phyloP scores from a whole-genome alignment of 2,329 filamentous ascomycete genomes.

The Rhinocladiella similis region DNA sequence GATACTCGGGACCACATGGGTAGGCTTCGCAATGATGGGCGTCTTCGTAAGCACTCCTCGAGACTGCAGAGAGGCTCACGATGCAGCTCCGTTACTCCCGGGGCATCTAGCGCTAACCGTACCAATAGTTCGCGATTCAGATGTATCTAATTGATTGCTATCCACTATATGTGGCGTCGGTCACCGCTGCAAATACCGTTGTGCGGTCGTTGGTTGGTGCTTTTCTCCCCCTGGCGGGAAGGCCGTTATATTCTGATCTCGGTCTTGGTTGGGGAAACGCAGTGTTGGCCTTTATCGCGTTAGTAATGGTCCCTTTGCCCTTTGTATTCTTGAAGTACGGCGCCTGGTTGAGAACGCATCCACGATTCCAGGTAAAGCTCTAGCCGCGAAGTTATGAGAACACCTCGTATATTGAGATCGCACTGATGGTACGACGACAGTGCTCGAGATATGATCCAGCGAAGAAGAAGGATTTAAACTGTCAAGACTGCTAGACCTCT shows the following conservation, averaged over 20 bases:
- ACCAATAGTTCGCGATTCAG: constrained; percentile 30
- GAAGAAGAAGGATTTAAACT: no score
- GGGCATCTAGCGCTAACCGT: background rate
- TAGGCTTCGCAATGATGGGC: constrained; percentile 41
- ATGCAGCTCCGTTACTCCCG: background rate
- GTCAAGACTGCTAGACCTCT: no score
- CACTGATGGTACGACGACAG: no score
- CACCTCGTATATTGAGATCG: no score
- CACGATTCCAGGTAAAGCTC: constrained; percentile 8
- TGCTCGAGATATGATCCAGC: no score
- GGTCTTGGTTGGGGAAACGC: constrained; percentile 44
- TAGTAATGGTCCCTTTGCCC: constrained; percentile 31
- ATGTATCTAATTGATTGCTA: constrained; percentile 40
- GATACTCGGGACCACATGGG: constrained; percentile 41
- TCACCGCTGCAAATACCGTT: constrained; percentile 49
- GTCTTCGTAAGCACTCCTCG: constrained; percentile 9
- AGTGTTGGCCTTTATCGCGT: constrained; percentile 42
- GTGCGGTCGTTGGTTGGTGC: constrained; percentile 48
- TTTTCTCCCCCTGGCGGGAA: constrained; percentile 51
- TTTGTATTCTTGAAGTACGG: constrained; percentile 9
- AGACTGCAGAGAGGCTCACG: background rate
- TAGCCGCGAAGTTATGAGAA: background rate
- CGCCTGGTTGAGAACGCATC: constrained; percentile 7
- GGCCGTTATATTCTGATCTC: constrained; percentile 38
- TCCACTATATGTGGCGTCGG: constrained; percentile 47